Evolutionary conservation across 305 asterid genomes (phyloP), one percentile per base, ranked within the genome.

Genomic region (Fraxinus xanthoxyloides): DNA sequence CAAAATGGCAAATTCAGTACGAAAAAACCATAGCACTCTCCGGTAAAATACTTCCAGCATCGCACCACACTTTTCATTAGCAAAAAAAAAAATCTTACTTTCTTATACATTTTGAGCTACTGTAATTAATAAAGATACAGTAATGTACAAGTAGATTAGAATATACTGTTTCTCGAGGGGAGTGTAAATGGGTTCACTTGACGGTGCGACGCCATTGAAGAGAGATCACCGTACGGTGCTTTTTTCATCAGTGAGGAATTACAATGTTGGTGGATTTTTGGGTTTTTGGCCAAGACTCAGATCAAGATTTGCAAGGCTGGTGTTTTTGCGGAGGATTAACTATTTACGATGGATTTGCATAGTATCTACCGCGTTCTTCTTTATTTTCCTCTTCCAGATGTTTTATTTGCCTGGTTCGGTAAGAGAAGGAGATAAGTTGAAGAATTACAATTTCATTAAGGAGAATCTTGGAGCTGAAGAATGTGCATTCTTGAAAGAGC

Each of bases 101-200:
- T 75, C 75, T 84, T 70, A 67, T 30, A 28, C 21, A 65, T 7
- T 69, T 69, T 30, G 21, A 65, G 40, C 83, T 80, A 65, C 32
- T 65, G 35, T 4, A 67, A 67, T 67, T 15, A 30, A 51, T 77
- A 77, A 6, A 36, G 7, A 9, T 69, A 36, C 67, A 67, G 72
- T 48, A 69, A 24, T 77, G 72, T 72, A 31, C 77, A 23, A 35
- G 69, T 36, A 38, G 65, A 88, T 79, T 84, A 85, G 87, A 82
- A 56, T 82, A 77, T 87, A 82, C 72, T 79, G 89, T 84, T 76
- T 79, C 73, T 92, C 79, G 77, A 89, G 85, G 97, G 91, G 90
- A 87, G 87, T 89, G 88, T 94, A 88, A 87, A 97, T 97, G 99
- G 98, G 98, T 82, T 95, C 98, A 75, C 94, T 95, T 80, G 98